Conservation (phyloP, 768 basidiomycete species). For the Trametes cubensis region DNA sequence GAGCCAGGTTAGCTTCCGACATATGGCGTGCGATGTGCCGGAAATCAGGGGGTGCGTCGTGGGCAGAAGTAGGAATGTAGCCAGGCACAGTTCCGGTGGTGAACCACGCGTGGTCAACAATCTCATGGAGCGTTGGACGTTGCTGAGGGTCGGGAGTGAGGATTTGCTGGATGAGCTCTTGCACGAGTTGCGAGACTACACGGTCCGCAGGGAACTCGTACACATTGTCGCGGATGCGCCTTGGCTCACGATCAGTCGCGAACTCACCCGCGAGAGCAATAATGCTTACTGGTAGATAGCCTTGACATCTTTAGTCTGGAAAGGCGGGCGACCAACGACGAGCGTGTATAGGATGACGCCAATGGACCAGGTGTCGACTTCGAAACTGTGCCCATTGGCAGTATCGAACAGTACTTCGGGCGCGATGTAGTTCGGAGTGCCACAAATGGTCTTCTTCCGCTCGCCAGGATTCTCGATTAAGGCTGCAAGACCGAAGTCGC, state of each 20-base stretch:
- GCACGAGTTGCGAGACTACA: constrained; percentile 67
- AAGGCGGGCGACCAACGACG: constrained; percentile 92
- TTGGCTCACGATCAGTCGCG: constrained; percentile 29
- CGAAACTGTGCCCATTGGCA: constrained; percentile 95
- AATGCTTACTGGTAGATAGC: constrained; percentile 82
- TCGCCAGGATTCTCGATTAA: constrained; percentile 96
- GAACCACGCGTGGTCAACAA: constrained; percentile 86
- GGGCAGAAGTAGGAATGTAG: constrained; percentile 78
- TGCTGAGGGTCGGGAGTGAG: constrained; percentile 81
- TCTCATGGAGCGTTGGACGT: constrained; percentile 83
- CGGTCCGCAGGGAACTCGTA: constrained; percentile 90
- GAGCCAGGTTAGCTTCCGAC: constrained; percentile 70
- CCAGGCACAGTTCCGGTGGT: constrained; percentile 77
- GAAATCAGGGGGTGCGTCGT: constrained; percentile 77
- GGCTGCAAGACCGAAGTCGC: constrained; percentile 96
- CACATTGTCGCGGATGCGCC: constrained; percentile 90
- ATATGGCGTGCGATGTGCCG: constrained; percentile 60
- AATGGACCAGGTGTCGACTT: constrained; percentile 97
- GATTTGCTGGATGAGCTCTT: constrained; percentile 80
- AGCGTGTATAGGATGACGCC: constrained; percentile 97
- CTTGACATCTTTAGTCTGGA: constrained; percentile 98
- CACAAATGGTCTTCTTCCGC: constrained; percentile 98
- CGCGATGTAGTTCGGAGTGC: constrained; percentile 98
- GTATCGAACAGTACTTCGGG: constrained; percentile 97
- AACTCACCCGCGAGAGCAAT: not conserved